Base-by-base conservation (phyloP, 768 basidiomycete species). In the Amanita pseudoporphyria region DNA sequence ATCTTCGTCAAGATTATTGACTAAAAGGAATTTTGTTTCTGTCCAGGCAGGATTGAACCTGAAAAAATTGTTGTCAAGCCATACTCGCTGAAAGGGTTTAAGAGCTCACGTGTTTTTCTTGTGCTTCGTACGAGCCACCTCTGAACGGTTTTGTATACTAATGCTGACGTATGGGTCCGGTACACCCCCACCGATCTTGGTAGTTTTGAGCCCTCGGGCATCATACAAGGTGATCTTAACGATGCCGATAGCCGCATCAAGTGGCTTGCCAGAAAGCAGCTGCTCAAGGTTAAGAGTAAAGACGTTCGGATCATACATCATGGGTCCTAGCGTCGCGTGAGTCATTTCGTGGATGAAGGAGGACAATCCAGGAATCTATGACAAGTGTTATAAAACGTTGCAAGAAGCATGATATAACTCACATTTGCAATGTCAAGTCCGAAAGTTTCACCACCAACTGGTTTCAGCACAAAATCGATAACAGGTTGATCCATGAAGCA, bases 251-350 rank as follows among this genome's bases (percentile, higher is more conserved):
- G 94, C 91, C 1, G 91, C 73, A 64, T 98, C 91, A 39, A 94
- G 72, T 1, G 95, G 94, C 44, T 81, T 80, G 18, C 96, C 96
- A 1, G 93, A 94, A 37, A 98, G 77, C 46, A 98, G 69, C 62
- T 96, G 92, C 67, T 96, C 93, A 53, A 99, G 76, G 58, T 98
- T 92, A 60, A 99, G 80, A 13, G 91, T 92, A 67, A 94, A 96
- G 28, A 87, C 77, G 60, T 97, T 95, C 9, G 96, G 96, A 39
- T 89, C 83, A 62, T 98, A 98, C 93, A 98, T 95, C 90, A 97
- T 91, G 5, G 96, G 95, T 3, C 82, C 82, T 18, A 98, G 79
- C 35, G 77, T 89, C 32, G 72, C 73, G 60, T 99, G 93, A 1
- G 93, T 87, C 73, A 85, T 92, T 42, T 94, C 89, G 31, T 85